phyloP scores from a whole-genome alignment of 805 yeast species.

The Ogataea allantospora region DNA sequence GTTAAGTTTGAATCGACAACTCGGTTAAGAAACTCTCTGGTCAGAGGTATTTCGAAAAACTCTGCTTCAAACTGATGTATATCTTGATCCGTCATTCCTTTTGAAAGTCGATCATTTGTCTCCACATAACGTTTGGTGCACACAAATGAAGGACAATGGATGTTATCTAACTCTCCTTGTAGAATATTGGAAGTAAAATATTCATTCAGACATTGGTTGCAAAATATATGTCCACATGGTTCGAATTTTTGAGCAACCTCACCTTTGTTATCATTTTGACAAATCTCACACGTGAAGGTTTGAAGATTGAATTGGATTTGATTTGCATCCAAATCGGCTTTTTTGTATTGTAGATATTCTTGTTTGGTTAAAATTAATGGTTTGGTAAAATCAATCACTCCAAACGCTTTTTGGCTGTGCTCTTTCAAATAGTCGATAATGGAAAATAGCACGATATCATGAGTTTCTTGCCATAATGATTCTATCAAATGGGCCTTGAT shows the following conservation, averaged over 20 bases:
- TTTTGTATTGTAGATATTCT: constrained; percentile 14
- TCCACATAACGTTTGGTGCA: constrained; percentile 36
- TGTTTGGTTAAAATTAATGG: constrained; percentile 3
- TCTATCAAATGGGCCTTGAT: constrained; percentile 23
- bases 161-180: constrained; percentile 47
- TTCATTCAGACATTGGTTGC: constrained; percentile 43
- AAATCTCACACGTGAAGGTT: constrained; percentile 55
- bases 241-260: constrained; percentile 35
- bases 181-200: constrained; percentile 42
- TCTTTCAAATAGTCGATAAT: constrained; percentile 41
- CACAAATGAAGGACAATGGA: constrained; percentile 59
- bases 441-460: constrained; percentile 41
- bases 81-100: constrained; percentile 18
- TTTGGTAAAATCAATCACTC: constrained; percentile 8
- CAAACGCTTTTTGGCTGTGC: constrained; percentile 20
- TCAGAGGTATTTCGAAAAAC: constrained; percentile 43
- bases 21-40: constrained; percentile 32
- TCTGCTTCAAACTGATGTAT: constrained; percentile 34
- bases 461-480: constrained; percentile 35
- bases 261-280: constrained; percentile 52
- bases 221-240: constrained; percentile 50
- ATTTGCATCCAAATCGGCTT: constrained; percentile 27
- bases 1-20: constrained; percentile 23
- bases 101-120: constrained; percentile 16
- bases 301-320: constrained; percentile 31